Conservation (phyloP, 768 basidiomycete genomes). For the Mycena polygramma region DNA sequence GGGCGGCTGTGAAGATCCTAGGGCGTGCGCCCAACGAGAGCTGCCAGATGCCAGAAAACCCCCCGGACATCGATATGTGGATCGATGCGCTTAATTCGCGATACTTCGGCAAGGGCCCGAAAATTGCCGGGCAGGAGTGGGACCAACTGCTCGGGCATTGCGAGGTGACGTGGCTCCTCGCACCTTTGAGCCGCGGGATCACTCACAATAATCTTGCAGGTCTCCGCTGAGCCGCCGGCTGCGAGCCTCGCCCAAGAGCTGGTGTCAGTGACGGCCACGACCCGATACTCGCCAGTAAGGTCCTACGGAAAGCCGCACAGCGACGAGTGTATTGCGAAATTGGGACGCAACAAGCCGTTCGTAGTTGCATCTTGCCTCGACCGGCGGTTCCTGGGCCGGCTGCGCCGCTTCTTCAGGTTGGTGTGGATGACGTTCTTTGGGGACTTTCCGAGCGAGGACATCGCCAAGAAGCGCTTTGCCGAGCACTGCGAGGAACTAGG, state of each 20-base stretch:
- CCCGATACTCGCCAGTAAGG: neutral
- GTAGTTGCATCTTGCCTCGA: constrained; percentile 34
- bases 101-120: constrained; percentile 29
- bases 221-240: constrained; percentile 1
- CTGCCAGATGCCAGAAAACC: constrained; percentile 9
- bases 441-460: constrained; percentile 33
- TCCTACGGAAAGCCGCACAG: constrained; percentile 4
- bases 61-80: constrained; percentile 28
- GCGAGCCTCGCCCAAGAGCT: constrained; percentile 28
- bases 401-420: constrained; percentile 30
- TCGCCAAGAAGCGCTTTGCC: constrained; percentile 29
- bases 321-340: constrained; percentile 19
- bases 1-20: constrained; percentile 19
- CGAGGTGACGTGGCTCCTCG: constrained; percentile 3
- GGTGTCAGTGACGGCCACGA: constrained; percentile 12
- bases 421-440: constrained; percentile 36
- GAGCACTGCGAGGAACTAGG: constrained; percentile 12
- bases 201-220: constrained; percentile 8
- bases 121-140: constrained; percentile 28
- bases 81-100: constrained; percentile 31
- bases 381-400: constrained; percentile 25
- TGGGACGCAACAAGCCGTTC: constrained; percentile 34
- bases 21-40: constrained; percentile 9
- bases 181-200: neutral
- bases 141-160: constrained; percentile 32